Base-by-base conservation (phyloP, 2,329 filamentous ascomycete species). In the Aureobasidium namibiae region DNA sequence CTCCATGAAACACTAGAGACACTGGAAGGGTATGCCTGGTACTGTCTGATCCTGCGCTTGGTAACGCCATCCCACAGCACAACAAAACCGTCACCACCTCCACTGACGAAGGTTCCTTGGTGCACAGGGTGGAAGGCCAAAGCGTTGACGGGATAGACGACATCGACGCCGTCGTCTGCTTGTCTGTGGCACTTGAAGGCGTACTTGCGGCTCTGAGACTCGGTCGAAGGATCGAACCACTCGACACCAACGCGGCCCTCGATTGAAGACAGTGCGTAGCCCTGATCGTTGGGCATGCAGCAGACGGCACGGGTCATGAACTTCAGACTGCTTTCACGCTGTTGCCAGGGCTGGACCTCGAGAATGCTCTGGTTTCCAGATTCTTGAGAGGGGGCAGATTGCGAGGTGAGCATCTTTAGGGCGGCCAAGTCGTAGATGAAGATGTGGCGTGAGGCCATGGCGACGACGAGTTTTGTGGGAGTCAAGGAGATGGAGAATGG, bases 151-250 rank as follows among this genome's bases (percentile, higher is more conserved):
- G 92, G 92, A 68, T 92, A 96, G 3, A 96, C 90, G 4, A 96
- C 81, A 67, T 96, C 92, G 29, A 81, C 84, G 52, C 84, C 84
- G 18, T 61, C 46, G 56, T 54, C 80, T 1, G 85, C 81, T 72
- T 95, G 90, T 4, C 94, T 84, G 74, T 99, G 94, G 74, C 94
- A 99, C 74, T 99, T 99, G 83, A 99, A 99, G 14, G 94, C 94
- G 72, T 97, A 99, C 73, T 96, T 97, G 65, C 92, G 84, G 39
- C 89, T 87, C 75, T 97, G 92, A 4, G 89, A 92, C 72, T 92
- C 89, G 42, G 85, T 79, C 5, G 85, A 89, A 16, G 94, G 89
- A 70, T 97, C 94, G 71, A 99, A 97, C 90, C 92, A 97, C 73
- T 99, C 94, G 1, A 99, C 94, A 0, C 92, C 92, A 1, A 99